Percentiles rank a stretch among this genome's conserved stretches.
phyloP scores from a whole-genome alignment of 179 eudicot species.

The Actinidia polygama region DNA sequence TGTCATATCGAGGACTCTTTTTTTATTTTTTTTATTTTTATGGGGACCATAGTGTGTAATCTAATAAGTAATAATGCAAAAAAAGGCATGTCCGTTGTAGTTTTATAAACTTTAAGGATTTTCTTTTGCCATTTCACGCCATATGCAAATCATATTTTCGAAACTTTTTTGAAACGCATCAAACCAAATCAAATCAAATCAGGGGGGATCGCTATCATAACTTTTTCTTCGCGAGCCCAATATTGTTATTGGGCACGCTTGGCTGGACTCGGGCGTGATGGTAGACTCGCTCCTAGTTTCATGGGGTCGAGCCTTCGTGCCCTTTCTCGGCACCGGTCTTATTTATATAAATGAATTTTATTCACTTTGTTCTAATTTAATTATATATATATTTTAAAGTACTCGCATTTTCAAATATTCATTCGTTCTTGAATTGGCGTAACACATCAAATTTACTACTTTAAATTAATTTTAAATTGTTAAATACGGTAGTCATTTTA shows the following conservation, averaged over 20 bases:
- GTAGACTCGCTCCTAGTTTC: neutral
- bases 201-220: neutral
- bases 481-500: too few species aligned
- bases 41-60: too few species aligned
- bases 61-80: slow-evolving; percentile 9
- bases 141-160: neutral
- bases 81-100: neutral
- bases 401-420: too few species aligned
- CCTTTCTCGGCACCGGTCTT: neutral
- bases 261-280: slow-evolving; percentile 9
- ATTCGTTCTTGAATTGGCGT: too few species aligned
- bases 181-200: neutral
- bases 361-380: too few species aligned
- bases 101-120: neutral
- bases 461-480: too few species aligned
- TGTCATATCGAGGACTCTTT: neutral
- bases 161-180: neutral
- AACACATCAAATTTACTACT: too few species aligned
- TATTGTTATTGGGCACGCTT: slow-evolving; percentile 1
- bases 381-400: too few species aligned
- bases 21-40: neutral
- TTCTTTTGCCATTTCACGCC: neutral
- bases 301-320: neutral
- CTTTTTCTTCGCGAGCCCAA: neutral
- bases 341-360: too few species aligned